Evolutionary conservation across 768 basidiomycete species (phyloP), one percentile per base, ranked within the genome.

Genomic region (Gymnopilus junonius): DNA sequence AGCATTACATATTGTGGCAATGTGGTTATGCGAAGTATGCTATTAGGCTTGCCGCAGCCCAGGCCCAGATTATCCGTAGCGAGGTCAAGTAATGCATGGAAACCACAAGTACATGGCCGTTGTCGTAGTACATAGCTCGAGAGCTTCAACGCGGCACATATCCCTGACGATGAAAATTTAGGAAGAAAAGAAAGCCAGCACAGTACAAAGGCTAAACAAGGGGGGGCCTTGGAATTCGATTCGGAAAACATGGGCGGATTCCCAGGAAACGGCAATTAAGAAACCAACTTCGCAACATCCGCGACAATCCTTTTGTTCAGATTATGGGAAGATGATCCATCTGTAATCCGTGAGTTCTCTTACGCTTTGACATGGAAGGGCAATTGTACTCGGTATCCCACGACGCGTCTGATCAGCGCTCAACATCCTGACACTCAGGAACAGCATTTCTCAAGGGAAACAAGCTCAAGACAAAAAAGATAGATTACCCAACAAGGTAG

Each of bases 271-370:
- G 31, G 43, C 31, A 61, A 55, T 29, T 21, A 32, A 54, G 29
- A 42, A 20, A 51, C 3, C n/a, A 51, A 35, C 12, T 8, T 46
- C 21, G 12, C 51, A 23, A 31, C 51, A 55, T 37, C 42, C 42
- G 29, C n/a, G 15, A 31, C 10, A 39, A 56, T n/a, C 43, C 43
- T 62, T 62, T 62, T 62, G 61, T 62, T 62, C 61, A 50, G 45
- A n/a, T 45, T 62, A 55, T 50, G 55, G 61, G 54, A 56, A 40
- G 37, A 27, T 6, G 29, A 39, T 27, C 39, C 54, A 55, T 55
- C 11, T 10, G 20, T 17, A 40, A 14, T 27, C 54, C 39, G 54
- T 25, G 15, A n/a, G 37, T 17, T 55, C 34, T 55, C 54, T 55
- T 25, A 55, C 29, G 37, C 29, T 15, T 15, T 51, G 34, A 34